These are phyloP conservation scores for Arachis stenosperma DNA, from an alignment of 306 rosid genomes.

Conservation along the genomic window DNA sequence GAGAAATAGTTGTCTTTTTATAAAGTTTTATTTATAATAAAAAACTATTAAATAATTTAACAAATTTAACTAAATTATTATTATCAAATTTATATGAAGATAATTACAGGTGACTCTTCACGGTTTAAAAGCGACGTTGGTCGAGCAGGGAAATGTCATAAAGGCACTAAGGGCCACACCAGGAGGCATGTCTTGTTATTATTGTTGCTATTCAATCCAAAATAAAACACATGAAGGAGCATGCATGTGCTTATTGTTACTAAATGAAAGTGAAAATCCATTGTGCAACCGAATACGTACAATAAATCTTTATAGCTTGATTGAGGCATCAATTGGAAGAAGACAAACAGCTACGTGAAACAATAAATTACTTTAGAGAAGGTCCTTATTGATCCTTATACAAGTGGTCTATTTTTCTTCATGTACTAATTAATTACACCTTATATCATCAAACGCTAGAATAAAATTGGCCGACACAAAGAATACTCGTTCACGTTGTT, in stretches of 20 bases:
- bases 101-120: too few relatives aligned
- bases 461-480: constrained; percentile 47
- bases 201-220: background rate
- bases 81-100: too few relatives aligned
- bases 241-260: background rate
- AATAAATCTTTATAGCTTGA: background rate
- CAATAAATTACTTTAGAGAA: too few relatives aligned
- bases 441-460: too few relatives aligned
- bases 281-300: background rate
- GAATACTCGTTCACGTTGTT: constrained; percentile 42
- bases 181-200: background rate
- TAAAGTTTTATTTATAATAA: too few relatives aligned
- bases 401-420: too few relatives aligned
- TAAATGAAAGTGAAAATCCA: background rate
- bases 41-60: too few relatives aligned
- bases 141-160: background rate
- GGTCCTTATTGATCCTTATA: too few relatives aligned
- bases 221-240: background rate
- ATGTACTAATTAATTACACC: too few relatives aligned
- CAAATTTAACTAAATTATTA: too few relatives aligned
- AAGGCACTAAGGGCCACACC: constrained; percentile 1
- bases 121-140: too few relatives aligned
- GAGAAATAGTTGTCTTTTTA: background rate
- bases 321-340: background rate
- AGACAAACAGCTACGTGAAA: constrained; percentile 15